Evolutionary conservation across 2,329 filamentous ascomycete genomes (phyloP), one percentile per base, ranked within the genome.

Genomic region (Teratosphaeria viscida): DNA sequence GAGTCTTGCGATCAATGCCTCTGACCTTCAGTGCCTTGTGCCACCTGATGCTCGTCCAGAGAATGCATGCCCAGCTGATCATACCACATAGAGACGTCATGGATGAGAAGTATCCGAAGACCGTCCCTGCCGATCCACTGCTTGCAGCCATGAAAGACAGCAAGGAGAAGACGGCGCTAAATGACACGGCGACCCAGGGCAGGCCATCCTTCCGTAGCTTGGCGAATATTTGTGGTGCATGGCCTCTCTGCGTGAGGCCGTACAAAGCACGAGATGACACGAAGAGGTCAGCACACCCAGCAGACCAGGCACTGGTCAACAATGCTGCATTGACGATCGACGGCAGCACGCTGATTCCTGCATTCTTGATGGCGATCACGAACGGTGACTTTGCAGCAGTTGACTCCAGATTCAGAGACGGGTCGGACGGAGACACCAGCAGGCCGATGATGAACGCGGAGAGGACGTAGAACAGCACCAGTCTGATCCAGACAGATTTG

Each of bases 311-410:
- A 32, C 54, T 55, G 5, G 29, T 87, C 65, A 91, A 79, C 63
- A 92, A 85, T 16, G 52, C n/a, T 2, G 67, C 66, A 37, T 91
- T 91, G 70, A 91, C 75, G 68, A 90, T 82, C 66, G 84, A 80
- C 2, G 86, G 83, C 10, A 91, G 78, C 23, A 75, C 73, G 2
- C 79, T 74, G 71, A 91, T 87, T 14, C 82, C 78, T 1, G 86
- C 85, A 19, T 86, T 66, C 62, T 77, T 73, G 71, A 90, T 87
- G 37, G 88, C 88, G 11, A 89, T 85, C 58, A 91, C 88, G 68
- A 91, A 92, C 5, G 88, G 88, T 3, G 85, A 88, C 57, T 79
- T 75, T 58, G 74, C 72, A 19, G 62, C 63, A 5, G 68, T 65
- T 52, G 72, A 76, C 71, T 77, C 82, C 52, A 32, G 12, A n/a